phyloP scores from a whole-genome alignment of 768 basidiomycete species.

The Saitozyma sp. region DNA sequence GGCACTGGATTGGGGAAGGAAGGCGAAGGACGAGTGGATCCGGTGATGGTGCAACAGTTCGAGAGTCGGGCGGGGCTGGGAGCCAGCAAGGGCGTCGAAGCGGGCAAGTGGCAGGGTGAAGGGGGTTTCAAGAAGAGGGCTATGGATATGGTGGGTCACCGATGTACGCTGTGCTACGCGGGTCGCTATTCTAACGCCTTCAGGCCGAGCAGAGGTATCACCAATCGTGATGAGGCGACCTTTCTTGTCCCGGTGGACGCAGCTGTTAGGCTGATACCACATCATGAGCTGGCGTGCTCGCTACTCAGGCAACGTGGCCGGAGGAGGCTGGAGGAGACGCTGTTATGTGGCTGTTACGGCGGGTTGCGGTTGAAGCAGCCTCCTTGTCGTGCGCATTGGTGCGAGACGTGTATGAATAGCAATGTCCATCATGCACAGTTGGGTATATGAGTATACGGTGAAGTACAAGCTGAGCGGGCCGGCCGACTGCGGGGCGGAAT shows the following conservation, averaged over 20 bases:
- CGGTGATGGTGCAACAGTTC: conserved; percentile 76
- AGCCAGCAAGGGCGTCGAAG: conserved; percentile 80
- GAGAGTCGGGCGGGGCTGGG: conserved; percentile 85
- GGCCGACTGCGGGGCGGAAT: conserved; percentile 49
- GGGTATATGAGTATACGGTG: too few species aligned
- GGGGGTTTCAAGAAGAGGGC: conserved; percentile 40
- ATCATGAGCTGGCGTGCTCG: too few species aligned
- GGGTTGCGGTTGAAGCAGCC: too few species aligned
- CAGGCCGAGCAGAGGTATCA: background rate
- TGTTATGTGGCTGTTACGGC: too few species aligned
- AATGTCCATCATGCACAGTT: too few species aligned
- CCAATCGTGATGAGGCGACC: background rate
- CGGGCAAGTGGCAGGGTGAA: conserved; percentile 36
- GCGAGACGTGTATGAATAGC: too few species aligned
- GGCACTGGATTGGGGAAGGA: conserved; percentile 80
- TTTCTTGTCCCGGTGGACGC: too few species aligned
- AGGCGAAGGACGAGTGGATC: conserved; percentile 83
- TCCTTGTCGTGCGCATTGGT: too few species aligned
- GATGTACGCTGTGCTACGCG: background rate
- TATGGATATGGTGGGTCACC: conserved; percentile 39
- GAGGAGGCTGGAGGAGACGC: too few species aligned
- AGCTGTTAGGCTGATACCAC: too few species aligned
- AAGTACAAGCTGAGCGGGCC: too few species aligned
- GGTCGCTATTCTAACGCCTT: background rate
- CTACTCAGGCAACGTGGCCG: too few species aligned